Evolutionary conservation across 2,329 filamentous ascomycete species (phyloP), one percentile per base, ranked within the genome.

Genomic region (Alternaria alternata): DNA sequence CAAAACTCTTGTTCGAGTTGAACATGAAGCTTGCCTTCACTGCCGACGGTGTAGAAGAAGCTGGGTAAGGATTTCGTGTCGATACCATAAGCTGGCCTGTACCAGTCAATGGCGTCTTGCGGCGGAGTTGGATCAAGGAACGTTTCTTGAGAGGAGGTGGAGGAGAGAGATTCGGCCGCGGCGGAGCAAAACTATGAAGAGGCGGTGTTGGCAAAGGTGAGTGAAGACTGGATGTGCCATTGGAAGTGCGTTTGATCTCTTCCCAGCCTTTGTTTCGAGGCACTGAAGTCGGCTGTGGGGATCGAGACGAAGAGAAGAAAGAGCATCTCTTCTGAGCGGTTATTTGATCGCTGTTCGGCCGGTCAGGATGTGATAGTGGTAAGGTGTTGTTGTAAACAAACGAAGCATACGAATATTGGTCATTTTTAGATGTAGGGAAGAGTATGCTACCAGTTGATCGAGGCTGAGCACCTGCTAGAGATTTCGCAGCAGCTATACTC

Each of bases 251-350:
- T 24, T 70, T 75, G 54, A 75, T 74, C 1, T 73, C 71, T 9
- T 74, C 74, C 73, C 74, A 76, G 20, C 73, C 71, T 47, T 67
- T 66, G 47, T 70, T 58, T 16, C 24, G 16, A 4, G 51, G 51
- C 2, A 30, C n/a, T 16, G 34, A 18, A 54, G 66, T n/a, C 7
- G 20, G 20, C 24, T 58, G 56, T 48, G 53, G 34, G 7, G 32
- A n/a, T 47, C 32, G 55, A 11, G 48, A 32, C 7, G 43, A 26
- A 34, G 51, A 46, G 5, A 26, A 44, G 20, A 32, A 12, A 22
- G 22, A 16, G 34, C 49, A 36, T 5, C 24, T 18, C 16, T 30
- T 12, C 3, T 47, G 12, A 4, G 42, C 41, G 38, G 6, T 34
- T 24, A 30, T 30, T 18, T 42, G 26, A 18, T 38, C 18, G 49